A percentile compares a stretch with the other conserved stretches of the same genome.
Conservation (phyloP, 108 stramenopile species). For the Fistulifera pelliculosa region DNA sequence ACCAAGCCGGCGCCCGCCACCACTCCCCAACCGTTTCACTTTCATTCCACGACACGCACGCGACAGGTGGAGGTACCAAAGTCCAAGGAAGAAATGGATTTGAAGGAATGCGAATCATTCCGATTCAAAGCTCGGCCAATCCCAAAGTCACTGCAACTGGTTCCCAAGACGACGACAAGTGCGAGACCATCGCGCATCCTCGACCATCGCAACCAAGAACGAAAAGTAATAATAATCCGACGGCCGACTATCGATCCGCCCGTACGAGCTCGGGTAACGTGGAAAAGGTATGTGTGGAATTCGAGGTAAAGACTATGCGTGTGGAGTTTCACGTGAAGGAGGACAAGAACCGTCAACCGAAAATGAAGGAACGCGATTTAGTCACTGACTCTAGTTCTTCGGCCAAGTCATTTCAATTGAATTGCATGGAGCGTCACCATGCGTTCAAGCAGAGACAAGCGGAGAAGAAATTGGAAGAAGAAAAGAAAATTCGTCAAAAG, state of each 20-base stretch:
- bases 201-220: not conserved
- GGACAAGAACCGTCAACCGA: not conserved
- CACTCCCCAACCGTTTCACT: not conserved
- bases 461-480: not conserved
- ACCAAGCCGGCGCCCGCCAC: not conserved
- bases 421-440: not conserved
- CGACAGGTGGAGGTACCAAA: not conserved
- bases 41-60: not conserved
- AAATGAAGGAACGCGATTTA: not conserved
- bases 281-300: too few species aligned
- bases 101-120: not conserved
- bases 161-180: not conserved
- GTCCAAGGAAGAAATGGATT: not conserved
- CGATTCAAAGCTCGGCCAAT: constrained; percentile 2
- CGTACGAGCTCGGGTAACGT: too few species aligned
- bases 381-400: too few species aligned
- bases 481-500: not conserved
- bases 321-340: too few species aligned
- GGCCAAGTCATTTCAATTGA: too few species aligned
- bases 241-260: too few species aligned
- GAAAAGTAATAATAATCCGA: too few species aligned
- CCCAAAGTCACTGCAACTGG: not conserved
- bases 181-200: not conserved
- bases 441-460: not conserved
- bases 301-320: too few species aligned